Evolutionary conservation across 768 basidiomycete genomes (phyloP).

Genomic region (Collybia sp.): DNA sequence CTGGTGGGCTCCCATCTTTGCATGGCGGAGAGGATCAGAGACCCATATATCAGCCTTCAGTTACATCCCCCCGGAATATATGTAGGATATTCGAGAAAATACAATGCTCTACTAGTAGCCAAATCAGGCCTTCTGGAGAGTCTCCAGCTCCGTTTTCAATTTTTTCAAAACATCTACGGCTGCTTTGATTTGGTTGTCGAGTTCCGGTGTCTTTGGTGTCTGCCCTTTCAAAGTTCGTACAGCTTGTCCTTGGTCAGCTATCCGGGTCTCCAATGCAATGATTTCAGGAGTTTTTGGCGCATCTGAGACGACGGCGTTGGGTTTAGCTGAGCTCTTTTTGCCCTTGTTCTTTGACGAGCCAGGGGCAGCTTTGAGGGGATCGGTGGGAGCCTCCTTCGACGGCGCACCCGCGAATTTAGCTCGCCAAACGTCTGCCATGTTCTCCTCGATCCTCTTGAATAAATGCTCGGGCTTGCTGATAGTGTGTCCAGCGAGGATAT

Average conservation of each 20-base stretch:
- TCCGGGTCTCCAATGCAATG: slow-evolving; percentile 65
- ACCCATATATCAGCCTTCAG: no score
- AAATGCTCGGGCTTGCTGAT: slow-evolving; percentile 86
- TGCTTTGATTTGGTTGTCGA: slow-evolving; percentile 55
- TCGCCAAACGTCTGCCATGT: slow-evolving; percentile 80
- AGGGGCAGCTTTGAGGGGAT: slow-evolving; percentile 37
- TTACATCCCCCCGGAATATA: no score
- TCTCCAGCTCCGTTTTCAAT: slow-evolving; percentile 56
- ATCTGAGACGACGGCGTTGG: slow-evolving; percentile 32
- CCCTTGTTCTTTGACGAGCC: slow-evolving; percentile 41
- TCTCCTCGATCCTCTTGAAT: slow-evolving; percentile 93
- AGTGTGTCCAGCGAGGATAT: slow-evolving; percentile 82
- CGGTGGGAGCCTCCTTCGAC: slow-evolving; percentile 27
- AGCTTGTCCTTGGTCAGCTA: slow-evolving; percentile 69
- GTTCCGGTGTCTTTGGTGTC: slow-evolving; percentile 50
- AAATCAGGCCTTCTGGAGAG: slow-evolving; percentile 59
- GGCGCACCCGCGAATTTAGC: slow-evolving; percentile 71
- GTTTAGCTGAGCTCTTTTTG: slow-evolving; percentile 46
- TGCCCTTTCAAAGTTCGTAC: slow-evolving; percentile 71
- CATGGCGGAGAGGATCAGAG: no score
- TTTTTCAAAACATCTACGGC: slow-evolving; percentile 63
- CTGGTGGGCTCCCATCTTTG: no score
- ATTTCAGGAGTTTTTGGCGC: slow-evolving; percentile 72
- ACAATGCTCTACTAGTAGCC: slow-evolving; percentile 46
- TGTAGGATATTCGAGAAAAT: slow-evolving; percentile 65